Conservation (phyloP, 78 protist genomes). For the Acrasis kona region DNA sequence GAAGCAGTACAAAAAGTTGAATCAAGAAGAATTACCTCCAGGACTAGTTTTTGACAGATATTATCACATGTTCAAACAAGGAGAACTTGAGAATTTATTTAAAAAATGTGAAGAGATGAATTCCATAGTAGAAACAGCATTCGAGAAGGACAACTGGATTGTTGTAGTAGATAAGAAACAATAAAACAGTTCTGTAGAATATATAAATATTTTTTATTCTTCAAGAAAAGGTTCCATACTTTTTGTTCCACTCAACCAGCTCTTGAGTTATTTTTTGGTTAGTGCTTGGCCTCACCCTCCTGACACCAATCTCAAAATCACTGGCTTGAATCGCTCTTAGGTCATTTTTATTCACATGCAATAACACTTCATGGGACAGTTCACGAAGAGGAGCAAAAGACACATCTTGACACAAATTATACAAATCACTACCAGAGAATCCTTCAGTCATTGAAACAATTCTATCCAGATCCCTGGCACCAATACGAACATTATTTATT, state of each 20-base stretch:
- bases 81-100: constrained; percentile 35
- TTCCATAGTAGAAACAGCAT: constrained; percentile 37
- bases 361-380: neutral
- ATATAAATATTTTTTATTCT: too few relatives aligned
- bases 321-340: neutral
- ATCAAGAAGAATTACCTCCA: neutral
- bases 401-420: constrained; percentile 19
- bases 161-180: too few relatives aligned
- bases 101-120: neutral
- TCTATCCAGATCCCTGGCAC: neutral
- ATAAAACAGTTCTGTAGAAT: too few relatives aligned
- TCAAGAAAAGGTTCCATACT: neutral
- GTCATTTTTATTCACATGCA: neutral
- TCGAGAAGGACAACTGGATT: constrained; percentile 1
- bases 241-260: neutral
- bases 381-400: neutral
- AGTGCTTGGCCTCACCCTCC: neutral
- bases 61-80: constrained; percentile 48
- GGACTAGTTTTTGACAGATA: constrained; percentile 41
- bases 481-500: neutral
- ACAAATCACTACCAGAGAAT: constrained; percentile 43
- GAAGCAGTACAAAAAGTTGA: neutral
- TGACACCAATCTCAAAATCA: neutral
- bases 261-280: neutral
- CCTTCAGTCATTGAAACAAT: constrained; percentile 21